Percentiles rank a stretch among this genome's conserved stretches.
Conservation (phyloP, 345 rosid genomes). For the Populus davidiana region DNA sequence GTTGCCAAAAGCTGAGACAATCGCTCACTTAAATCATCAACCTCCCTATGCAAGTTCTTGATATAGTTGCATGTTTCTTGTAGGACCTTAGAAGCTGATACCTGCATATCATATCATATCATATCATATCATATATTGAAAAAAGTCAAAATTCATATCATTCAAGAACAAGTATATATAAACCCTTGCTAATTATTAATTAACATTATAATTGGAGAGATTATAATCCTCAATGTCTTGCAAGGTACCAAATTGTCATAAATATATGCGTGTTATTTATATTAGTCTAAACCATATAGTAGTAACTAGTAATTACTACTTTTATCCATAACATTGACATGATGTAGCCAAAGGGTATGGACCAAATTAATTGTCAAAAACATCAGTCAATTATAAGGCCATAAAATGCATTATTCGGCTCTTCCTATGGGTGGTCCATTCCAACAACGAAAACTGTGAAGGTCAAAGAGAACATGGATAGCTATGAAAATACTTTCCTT, state of each 20-base stretch:
- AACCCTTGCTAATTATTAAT: background rate
- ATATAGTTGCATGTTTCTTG: conserved; percentile 97
- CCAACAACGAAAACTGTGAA: conserved; percentile 17
- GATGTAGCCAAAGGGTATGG: background rate
- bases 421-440: conserved; percentile 17
- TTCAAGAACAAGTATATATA: background rate
- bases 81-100: conserved; percentile 82
- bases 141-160: conserved; percentile 1
- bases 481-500: conserved; percentile 19
- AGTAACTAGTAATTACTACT: too few relatives aligned
- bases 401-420: conserved; percentile 2
- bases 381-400: background rate
- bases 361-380: background rate
- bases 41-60: conserved; percentile 80
- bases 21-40: conserved; percentile 83
- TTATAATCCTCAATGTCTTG: background rate
- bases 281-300: background rate
- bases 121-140: background rate
- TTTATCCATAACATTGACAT: background rate
- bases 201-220: background rate
- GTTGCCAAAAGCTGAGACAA: conserved; percentile 78
- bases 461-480: conserved; percentile 26
- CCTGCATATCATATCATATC: conserved; percentile 33
- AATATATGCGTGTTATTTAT: background rate
- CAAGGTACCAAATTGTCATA: background rate